Percentiles rank a stretch among this genome's conserved stretches.
These are phyloP conservation scores for Phaeosphaeria sp. DNA, from an alignment of 2,329 filamentous ascomycete species.

Conservation along the genomic window DNA sequence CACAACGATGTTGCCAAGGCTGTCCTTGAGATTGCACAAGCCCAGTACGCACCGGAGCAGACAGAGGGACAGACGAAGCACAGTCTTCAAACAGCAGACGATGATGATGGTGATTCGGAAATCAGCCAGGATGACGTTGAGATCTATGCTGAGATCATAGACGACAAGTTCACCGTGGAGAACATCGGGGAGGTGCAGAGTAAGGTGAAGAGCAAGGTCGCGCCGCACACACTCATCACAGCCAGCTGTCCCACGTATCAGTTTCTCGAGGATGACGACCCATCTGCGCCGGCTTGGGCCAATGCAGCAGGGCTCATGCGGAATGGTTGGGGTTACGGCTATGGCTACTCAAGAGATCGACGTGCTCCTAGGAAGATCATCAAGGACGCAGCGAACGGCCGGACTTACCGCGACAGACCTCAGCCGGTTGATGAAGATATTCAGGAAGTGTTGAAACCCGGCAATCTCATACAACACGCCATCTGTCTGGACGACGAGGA, in stretches of 20 bases:
- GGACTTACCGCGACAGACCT: conserved; percentile 1
- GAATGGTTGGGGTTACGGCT: neutral
- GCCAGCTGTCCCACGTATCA: conserved; percentile 24
- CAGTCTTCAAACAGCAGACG: conserved; percentile 53
- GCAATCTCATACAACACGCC: conserved; percentile 40
- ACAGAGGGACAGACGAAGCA: conserved; percentile 50
- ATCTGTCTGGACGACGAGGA: conserved; percentile 30
- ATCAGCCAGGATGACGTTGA: conserved; percentile 40
- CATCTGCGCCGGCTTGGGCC: neutral
- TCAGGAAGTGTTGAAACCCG: conserved; percentile 3
- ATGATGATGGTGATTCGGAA: conserved; percentile 40
- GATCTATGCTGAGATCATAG: conserved; percentile 62
- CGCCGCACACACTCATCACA: conserved; percentile 62
- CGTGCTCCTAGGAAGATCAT: conserved; percentile 9
- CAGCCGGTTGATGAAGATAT: conserved; percentile 4
- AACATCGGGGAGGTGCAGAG: conserved; percentile 74
- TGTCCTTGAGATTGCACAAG: conserved; percentile 73
- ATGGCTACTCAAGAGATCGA: neutral
- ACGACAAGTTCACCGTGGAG: conserved; percentile 76
- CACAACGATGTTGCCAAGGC: conserved; percentile 69
- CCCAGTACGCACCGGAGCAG: conserved; percentile 69
- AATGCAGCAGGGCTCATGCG: neutral
- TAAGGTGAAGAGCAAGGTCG: conserved; percentile 69
- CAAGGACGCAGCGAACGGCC: conserved; percentile 11
- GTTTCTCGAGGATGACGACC: conserved; percentile 13